phyloP scores from a whole-genome alignment of 192 early-diverging fungal species.

The Chytriomyces sp. region DNA sequence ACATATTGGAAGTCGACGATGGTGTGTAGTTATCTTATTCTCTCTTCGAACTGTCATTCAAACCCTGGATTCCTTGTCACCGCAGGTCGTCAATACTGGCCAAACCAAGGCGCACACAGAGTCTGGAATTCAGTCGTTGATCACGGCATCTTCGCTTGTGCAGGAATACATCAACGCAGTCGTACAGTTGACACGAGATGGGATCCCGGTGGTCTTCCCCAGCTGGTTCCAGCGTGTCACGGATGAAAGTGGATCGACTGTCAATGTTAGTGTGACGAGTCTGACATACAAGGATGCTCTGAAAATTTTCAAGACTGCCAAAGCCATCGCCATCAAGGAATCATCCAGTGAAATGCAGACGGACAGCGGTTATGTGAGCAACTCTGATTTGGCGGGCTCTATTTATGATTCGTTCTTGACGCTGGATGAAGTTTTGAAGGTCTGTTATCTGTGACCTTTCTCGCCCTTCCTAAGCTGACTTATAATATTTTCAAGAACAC shows the following conservation, averaged over 20 bases:
- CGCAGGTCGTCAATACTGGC: slow-evolving; percentile 43
- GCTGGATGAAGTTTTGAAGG: slow-evolving; percentile 76
- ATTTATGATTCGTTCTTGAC: slow-evolving; percentile 41
- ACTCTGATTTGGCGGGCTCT: neutral
- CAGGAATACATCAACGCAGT: slow-evolving; percentile 89
- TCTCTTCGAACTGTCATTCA: neutral
- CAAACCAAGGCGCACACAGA: slow-evolving; percentile 26
- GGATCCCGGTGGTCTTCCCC: slow-evolving; percentile 83
- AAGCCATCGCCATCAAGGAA: neutral
- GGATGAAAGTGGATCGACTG: neutral
- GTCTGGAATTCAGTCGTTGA: slow-evolving; percentile 63
- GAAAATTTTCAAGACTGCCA: slow-evolving; percentile 30
- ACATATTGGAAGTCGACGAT: slow-evolving; percentile 99
- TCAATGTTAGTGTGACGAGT: slow-evolving; percentile 54
- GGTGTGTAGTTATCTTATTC: slow-evolving; percentile 37
- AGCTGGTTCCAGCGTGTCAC: slow-evolving; percentile 58
- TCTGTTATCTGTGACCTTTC: slow-evolving; percentile 32
- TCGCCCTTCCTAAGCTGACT: neutral
- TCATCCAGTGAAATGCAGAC: slow-evolving; percentile 22
- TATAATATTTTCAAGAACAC: slow-evolving; percentile 50
- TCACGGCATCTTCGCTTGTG: slow-evolving; percentile 86
- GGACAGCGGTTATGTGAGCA: neutral
- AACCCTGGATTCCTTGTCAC: slow-evolving; percentile 1
- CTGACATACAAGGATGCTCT: slow-evolving; percentile 74
- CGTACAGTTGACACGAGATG: slow-evolving; percentile 87